Percentiles rank a stretch among this genome's conserved stretches.
These are phyloP conservation scores for Peronospora belbahrii DNA, from an alignment of 352 stramenopile species.

Conservation along the genomic window DNA sequence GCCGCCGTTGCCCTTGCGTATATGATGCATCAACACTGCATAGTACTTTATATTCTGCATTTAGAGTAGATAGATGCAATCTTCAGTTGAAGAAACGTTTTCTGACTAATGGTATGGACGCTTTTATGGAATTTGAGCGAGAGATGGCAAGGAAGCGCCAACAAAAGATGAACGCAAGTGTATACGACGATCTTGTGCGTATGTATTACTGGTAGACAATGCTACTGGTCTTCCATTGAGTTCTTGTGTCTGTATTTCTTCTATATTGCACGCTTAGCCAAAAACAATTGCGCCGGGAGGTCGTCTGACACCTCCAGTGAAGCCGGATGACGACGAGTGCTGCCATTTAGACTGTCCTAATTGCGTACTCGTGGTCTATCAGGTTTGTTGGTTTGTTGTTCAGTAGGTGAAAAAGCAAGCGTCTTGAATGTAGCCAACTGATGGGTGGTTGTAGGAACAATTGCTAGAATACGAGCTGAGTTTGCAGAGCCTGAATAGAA, in stretches of 20 bases:
- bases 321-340: constrained; percentile 75
- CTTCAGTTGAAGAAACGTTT: constrained; percentile 15
- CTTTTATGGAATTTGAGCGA: constrained; percentile 82
- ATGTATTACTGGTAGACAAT: not conserved
- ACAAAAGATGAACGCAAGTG: constrained; percentile 28
- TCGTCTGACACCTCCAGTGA: constrained; percentile 44
- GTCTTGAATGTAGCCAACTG: not conserved
- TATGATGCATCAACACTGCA: constrained; percentile 5
- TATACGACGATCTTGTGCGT: not conserved
- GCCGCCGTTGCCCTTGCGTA: constrained; percentile 12
- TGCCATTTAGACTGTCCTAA: constrained; percentile 82
- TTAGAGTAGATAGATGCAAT: not conserved
- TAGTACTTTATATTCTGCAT: not conserved
- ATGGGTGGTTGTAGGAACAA: constrained; percentile 45
- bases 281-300: constrained; percentile 12
- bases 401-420: not conserved
- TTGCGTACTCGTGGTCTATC: constrained; percentile 80
- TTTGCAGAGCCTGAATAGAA: constrained; percentile 23
- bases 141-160: constrained; percentile 66
- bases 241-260: not conserved
- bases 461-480: constrained; percentile 78
- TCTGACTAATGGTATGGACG: constrained; percentile 51
- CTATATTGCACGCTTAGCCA: constrained; percentile 6
- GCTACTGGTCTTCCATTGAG: not conserved
- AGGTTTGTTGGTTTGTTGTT: constrained; percentile 36